Base-by-base conservation (phyloP, 2,329 filamentous ascomycete species). In the Drechslera avenae region DNA sequence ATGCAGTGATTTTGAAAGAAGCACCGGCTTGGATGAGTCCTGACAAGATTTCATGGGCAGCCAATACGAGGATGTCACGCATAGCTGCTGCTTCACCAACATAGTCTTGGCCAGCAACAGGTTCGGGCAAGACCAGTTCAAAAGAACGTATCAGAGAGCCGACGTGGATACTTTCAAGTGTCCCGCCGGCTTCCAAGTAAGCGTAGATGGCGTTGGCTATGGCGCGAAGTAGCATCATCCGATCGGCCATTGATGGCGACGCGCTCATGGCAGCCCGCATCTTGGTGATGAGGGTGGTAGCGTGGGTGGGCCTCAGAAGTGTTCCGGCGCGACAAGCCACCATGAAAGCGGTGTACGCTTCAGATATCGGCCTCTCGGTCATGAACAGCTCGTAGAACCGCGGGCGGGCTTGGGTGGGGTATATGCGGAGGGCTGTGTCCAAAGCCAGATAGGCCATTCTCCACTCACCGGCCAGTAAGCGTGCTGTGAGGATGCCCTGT, bases 381-480 rank as follows among this genome's bases (percentile, higher is more conserved):
- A 80, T 68, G 56, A 81, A 78, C 1, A 77, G 45, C 31, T 74
- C 73, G 59, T 80, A 78, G 54, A 80, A 71, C 7, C 78, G 72
- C 1, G 62, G 30, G 0, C 76, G 76, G 1, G 75, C 62, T 17
- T 72, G 65, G 0, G 70, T 72, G 2, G 80, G 80, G 50, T 74
- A 76, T 5, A 82, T 67, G 19, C 80, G 73, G 5, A 81, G 62
- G 2, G 72, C 70, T 8, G 77, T 77, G 59, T 83, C 81, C 3
- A 83, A 66, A 4, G 73, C 76, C 14, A 82, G 69, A 52, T 83
- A 83, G 1, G 79, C 78, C 8, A 71, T 73, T 31, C 67, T 73
- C 68, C 78, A 78, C 43, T 81, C 76, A 14, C 77, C 74, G 26
- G 71, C 62, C 4, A 78, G 59, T 3, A 81, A 53, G 34, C 80